phyloP scores from a whole-genome alignment of 768 basidiomycete genomes.

The Cystoderma amianthinum region DNA sequence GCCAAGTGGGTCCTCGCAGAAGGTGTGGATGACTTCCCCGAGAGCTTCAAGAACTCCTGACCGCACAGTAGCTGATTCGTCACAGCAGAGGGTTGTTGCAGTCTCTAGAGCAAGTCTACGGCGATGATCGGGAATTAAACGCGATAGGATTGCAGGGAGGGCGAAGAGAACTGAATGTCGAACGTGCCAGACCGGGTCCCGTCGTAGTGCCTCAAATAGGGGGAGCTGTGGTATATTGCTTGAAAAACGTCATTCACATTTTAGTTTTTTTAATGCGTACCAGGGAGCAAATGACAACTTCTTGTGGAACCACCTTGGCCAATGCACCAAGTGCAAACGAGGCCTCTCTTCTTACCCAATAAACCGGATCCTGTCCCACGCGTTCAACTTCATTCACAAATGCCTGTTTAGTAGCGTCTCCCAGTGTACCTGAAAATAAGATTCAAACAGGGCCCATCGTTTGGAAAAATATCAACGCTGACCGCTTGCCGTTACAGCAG shows the following conservation, averaged over 20 bases:
- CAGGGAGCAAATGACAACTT: slow-evolving; percentile 57
- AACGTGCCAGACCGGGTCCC: slow-evolving; percentile 74
- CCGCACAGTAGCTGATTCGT: slow-evolving; percentile 63
- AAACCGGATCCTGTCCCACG: slow-evolving; percentile 55
- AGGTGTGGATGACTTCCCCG: slow-evolving; percentile 85
- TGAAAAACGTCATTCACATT: slow-evolving; percentile 3
- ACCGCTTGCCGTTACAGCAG: slow-evolving; percentile 79
- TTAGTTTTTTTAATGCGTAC: slow-evolving; percentile 28
- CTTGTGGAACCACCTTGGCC: slow-evolving; percentile 80
- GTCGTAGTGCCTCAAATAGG: slow-evolving; percentile 62
- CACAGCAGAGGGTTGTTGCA: slow-evolving; percentile 52
- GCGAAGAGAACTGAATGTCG: slow-evolving; percentile 84
- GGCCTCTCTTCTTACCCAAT: slow-evolving; percentile 81
- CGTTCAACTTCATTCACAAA: slow-evolving; percentile 75
- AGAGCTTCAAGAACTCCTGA: slow-evolving; percentile 79
- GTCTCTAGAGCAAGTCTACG: slow-evolving; percentile 61
- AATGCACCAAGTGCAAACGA: slow-evolving; percentile 84
- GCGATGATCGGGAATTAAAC: slow-evolving; percentile 52
- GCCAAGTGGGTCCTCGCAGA: slow-evolving; percentile 53
- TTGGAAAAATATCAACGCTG: no score
- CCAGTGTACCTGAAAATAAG: slow-evolving; percentile 43
- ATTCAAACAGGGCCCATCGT: no score
- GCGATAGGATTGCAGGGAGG: slow-evolving; percentile 70
- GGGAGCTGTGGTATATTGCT: slow-evolving; percentile 68
- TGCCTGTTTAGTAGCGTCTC: slow-evolving; percentile 46